Evolutionary conservation across 306 rosid genomes (phyloP), one percentile per base, ranked within the genome.

Genomic region (Ormosia emarginata): DNA sequence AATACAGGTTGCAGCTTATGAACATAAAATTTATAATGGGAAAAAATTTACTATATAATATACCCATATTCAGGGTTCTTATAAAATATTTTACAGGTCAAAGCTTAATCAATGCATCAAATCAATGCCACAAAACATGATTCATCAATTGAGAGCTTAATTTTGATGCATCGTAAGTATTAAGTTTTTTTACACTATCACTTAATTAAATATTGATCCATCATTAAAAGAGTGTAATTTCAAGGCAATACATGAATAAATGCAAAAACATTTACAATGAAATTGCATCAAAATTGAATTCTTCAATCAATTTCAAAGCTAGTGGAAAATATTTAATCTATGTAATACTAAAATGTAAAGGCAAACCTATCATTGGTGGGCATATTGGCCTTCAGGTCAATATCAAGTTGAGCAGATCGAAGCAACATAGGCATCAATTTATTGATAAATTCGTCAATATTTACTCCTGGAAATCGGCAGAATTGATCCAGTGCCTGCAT

Each of bases 401-500:
- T n/a, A 74, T 17, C 30, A 2, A 43, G 39, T 12, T 65, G 29
- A 24, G 79, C 77, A n/a, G 68, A 78, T 15, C 2, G 71, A 24
- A 84, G 47, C 71, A 84, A 66, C 32, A 64, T 57, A 0, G 71
- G 77, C 80, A 65, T 66, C 30, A 66, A 6, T 43, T 4, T 44
- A 9, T 12, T 4, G 10, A 83, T 14, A 49, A 13, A 65, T 0
- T 3, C n/a, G 71, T 7, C 41, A 56, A 47, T 18, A n/a, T 14
- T 4, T 46, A 40, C 56, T 67, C n/a, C 36, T 24, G 24, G 80
- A 34, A 64, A 68, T 66, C 30, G 58, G 56, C 50, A 79, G 37
- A 84, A n/a, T 72, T 53, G 71, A 56, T 29, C 59, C 49, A 79
- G 41, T 79, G 83, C 83, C 87, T 84, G 72, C 81, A 83, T 18